Evolutionary conservation across 208 protist species (phyloP).

Genomic region (Trypanosoma rangeli): DNA sequence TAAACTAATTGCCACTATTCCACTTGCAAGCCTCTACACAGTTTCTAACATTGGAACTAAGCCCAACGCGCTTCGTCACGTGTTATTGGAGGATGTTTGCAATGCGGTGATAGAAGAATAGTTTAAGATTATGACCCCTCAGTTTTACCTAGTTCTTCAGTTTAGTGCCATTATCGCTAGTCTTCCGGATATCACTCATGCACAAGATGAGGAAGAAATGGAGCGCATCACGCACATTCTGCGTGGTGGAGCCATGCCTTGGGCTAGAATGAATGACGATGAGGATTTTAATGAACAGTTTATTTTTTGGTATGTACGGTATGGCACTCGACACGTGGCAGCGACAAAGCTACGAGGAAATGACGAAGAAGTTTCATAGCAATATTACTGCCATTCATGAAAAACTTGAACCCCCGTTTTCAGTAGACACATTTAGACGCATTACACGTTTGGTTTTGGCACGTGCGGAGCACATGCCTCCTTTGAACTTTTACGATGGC

Average conservation of each 20-base stretch:
- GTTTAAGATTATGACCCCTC: slow-evolving; percentile 83
- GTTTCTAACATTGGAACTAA: slow-evolving; percentile 67
- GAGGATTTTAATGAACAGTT: slow-evolving; percentile 91
- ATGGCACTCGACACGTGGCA: slow-evolving; percentile 90
- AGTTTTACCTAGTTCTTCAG: slow-evolving; percentile 85
- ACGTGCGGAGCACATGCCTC: slow-evolving; percentile 76
- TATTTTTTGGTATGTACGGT: slow-evolving; percentile 89
- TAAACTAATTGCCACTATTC: slow-evolving; percentile 76
- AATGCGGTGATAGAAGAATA: slow-evolving; percentile 67
- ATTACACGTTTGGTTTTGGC: slow-evolving; percentile 83
- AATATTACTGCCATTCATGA: slow-evolving; percentile 67
- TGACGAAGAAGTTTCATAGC: slow-evolving; percentile 73
- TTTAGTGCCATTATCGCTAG: slow-evolving; percentile 67
- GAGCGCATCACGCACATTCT: slow-evolving; percentile 40
- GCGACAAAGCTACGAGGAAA: slow-evolving; percentile 77
- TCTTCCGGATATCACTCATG: slow-evolving; percentile 64
- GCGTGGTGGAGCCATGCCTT: slow-evolving; percentile 63
- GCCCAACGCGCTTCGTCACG: slow-evolving; percentile 56
- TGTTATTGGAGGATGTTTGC: slow-evolving; percentile 59
- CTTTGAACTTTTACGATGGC: slow-evolving; percentile 61
- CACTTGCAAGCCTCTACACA: slow-evolving; percentile 64
- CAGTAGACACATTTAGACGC: slow-evolving; percentile 76
- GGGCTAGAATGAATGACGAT: slow-evolving; percentile 85
- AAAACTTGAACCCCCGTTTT: slow-evolving; percentile 56
- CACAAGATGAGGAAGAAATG: slow-evolving; percentile 40